Conservation (phyloP, 768 basidiomycete species). For the Lactarius deliciosus region DNA sequence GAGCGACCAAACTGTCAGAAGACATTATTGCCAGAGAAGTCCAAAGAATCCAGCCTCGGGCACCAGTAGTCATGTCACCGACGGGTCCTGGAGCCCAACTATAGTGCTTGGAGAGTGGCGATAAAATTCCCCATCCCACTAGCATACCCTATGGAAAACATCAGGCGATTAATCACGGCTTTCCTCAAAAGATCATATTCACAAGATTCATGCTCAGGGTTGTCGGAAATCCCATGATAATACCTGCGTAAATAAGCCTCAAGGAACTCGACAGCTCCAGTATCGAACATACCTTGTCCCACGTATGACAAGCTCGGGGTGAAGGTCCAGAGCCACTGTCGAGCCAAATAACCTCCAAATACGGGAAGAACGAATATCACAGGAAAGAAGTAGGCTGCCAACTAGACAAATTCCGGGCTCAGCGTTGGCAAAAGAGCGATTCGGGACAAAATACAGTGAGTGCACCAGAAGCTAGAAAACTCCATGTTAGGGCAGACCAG, state of each 20-base stretch:
- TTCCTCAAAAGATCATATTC: constrained; percentile 30
- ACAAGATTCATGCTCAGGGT: constrained; percentile 92
- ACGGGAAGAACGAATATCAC: constrained; percentile 83
- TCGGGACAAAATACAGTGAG: constrained; percentile 65
- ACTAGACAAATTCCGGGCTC: constrained; percentile 43
- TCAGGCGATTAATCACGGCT: constrained; percentile 17
- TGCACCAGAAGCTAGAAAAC: constrained; percentile 70
- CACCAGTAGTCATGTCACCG: constrained; percentile 79
- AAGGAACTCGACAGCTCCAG: not conserved
- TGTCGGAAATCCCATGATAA: constrained; percentile 97
- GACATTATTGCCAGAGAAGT: constrained; percentile 94
- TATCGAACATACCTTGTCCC: constrained; percentile 65
- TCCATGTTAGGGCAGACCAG: constrained; percentile 75
- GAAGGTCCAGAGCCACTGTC: constrained; percentile 91
- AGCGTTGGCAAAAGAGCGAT: constrained; percentile 4
- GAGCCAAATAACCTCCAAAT: constrained; percentile 80
- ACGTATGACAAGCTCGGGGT: constrained; percentile 90
- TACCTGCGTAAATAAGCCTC: constrained; percentile 48
- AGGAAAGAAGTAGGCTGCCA: constrained; percentile 87
- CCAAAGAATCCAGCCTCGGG: constrained; percentile 99
- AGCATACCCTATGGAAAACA: constrained; percentile 73
- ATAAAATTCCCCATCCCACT: constrained; percentile 94
- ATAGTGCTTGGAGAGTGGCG: constrained; percentile 73
- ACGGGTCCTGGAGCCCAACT: constrained; percentile 97
- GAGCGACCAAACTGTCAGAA: constrained; percentile 83